A percentile compares a stretch with the other conserved stretches of the same genome.
Conservation (phyloP, 495 filamentous ascomycete species). For the Annulohypoxylon bovei region DNA sequence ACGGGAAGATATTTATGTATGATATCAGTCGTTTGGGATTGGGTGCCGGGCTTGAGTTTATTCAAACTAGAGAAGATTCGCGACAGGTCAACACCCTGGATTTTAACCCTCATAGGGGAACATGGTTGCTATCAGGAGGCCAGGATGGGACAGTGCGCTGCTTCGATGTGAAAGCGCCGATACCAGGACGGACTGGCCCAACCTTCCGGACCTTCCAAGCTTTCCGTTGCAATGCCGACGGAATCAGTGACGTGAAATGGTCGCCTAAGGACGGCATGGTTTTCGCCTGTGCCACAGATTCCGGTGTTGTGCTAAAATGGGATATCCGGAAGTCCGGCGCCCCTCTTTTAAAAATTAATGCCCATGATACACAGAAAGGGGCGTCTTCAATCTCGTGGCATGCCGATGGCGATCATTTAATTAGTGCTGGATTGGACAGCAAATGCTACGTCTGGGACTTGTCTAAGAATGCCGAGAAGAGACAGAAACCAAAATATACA, state of each 20-base stretch:
- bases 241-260: constrained; percentile 88
- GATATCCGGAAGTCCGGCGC: constrained; percentile 58
- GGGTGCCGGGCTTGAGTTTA: constrained; percentile 72
- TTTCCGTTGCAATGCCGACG: constrained; percentile 70
- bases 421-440: constrained; percentile 83
- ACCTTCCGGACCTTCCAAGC: constrained; percentile 56
- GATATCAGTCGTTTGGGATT: constrained; percentile 71
- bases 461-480: constrained; percentile 75
- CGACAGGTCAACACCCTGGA: constrained; percentile 93
- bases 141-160: constrained; percentile 88
- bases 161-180: constrained; percentile 59
- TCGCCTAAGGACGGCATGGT: constrained; percentile 82
- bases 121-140: constrained; percentile 84
- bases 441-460: constrained; percentile 94
- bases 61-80: constrained; percentile 77
- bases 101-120: constrained; percentile 83
- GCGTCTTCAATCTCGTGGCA: constrained; percentile 94
- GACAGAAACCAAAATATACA: constrained; percentile 78
- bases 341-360: constrained; percentile 76
- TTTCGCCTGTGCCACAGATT: constrained; percentile 92
- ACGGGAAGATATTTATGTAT: constrained; percentile 87
- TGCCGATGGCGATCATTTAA: constrained; percentile 88
- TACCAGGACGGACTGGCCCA: constrained; percentile 50
- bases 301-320: constrained; percentile 73
- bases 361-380: constrained; percentile 74